These are phyloP conservation scores for Suhomyces sp. DNA, from an alignment of 805 yeast genomes.

Conservation along the genomic window DNA sequence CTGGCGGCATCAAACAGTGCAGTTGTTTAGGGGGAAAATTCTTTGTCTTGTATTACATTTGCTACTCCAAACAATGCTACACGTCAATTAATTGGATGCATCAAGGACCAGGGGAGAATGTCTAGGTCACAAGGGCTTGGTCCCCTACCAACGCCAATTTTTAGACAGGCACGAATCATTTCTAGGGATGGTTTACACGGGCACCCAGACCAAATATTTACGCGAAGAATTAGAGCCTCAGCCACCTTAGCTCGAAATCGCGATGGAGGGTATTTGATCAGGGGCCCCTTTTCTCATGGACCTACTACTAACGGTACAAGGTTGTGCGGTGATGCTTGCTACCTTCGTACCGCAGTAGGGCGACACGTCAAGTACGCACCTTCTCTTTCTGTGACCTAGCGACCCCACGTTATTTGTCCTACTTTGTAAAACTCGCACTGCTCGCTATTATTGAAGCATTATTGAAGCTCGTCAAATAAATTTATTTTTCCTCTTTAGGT, in stretches of 20 bases:
- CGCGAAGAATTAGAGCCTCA: neutral
- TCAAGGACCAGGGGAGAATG: neutral
- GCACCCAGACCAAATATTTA: neutral
- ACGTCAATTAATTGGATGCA: neutral
- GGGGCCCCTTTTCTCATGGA: neutral
- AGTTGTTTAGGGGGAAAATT: neutral
- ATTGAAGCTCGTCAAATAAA: neutral
- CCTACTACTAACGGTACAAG: neutral
- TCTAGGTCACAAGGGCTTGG: neutral
- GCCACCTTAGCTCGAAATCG: neutral
- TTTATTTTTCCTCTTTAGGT: neutral
- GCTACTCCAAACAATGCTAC: neutral
- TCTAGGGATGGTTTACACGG: neutral
- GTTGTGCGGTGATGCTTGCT: neutral
- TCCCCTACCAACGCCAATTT: neutral
- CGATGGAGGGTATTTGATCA: neutral
- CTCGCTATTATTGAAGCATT: neutral
- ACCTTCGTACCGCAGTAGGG: neutral
- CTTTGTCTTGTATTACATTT: neutral
- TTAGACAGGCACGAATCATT: neutral
- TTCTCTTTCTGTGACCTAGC: neutral
- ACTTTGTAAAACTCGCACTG: neutral
- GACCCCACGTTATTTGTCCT: neutral
- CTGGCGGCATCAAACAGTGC: neutral
- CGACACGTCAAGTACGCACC: neutral